Percentiles rank a stretch among this genome's conserved stretches.
Conservation (phyloP, 2,329 filamentous ascomycete species). For the Fusarium sp. region DNA sequence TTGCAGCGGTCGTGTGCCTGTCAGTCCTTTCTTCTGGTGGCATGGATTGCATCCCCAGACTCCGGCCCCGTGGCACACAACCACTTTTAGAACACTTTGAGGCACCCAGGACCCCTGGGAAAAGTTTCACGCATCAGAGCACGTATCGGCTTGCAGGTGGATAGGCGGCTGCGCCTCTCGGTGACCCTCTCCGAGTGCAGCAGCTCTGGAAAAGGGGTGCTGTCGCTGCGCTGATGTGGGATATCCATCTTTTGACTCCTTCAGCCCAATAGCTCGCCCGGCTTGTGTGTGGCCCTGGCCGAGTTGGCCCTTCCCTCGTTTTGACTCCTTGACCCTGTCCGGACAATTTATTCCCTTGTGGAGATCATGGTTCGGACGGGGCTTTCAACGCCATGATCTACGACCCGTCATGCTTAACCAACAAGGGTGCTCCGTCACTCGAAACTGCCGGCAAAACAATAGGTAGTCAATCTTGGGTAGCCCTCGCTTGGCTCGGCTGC, state of each 20-base stretch:
- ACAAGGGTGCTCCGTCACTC: slow-evolving; percentile 41
- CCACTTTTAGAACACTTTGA: slow-evolving; percentile 35
- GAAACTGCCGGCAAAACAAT: slow-evolving; percentile 43
- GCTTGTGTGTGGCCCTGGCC: slow-evolving; percentile 25
- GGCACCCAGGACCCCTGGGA: slow-evolving; percentile 32
- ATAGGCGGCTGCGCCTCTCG: slow-evolving; percentile 39
- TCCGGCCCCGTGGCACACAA: slow-evolving; percentile 38
- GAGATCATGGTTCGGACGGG: slow-evolving; percentile 49
- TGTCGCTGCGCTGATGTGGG: slow-evolving; percentile 24
- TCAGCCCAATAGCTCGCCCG: slow-evolving; percentile 29
- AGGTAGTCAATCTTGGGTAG: slow-evolving; percentile 15
- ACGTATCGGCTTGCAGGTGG: slow-evolving; percentile 42
- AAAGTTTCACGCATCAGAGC: slow-evolving; percentile 38
- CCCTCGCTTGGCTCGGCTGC: slow-evolving; percentile 32
- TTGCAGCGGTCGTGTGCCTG: slow-evolving; percentile 29
- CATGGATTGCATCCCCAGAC: slow-evolving; percentile 32
- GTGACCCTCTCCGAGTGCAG: slow-evolving; percentile 25
- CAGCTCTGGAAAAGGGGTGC: slow-evolving; percentile 36
- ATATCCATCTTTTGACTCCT: slow-evolving; percentile 26
- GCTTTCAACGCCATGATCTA: slow-evolving; percentile 47
- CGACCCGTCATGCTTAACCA: slow-evolving; percentile 44
- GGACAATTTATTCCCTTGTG: slow-evolving; percentile 47
- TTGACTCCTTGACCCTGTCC: slow-evolving; percentile 38
- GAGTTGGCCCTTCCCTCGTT: slow-evolving; percentile 24
- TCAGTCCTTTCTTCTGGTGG: slow-evolving; percentile 30